Base-by-base conservation (phyloP, 352 stramenopile species). In the Globisporangium irregulare region DNA sequence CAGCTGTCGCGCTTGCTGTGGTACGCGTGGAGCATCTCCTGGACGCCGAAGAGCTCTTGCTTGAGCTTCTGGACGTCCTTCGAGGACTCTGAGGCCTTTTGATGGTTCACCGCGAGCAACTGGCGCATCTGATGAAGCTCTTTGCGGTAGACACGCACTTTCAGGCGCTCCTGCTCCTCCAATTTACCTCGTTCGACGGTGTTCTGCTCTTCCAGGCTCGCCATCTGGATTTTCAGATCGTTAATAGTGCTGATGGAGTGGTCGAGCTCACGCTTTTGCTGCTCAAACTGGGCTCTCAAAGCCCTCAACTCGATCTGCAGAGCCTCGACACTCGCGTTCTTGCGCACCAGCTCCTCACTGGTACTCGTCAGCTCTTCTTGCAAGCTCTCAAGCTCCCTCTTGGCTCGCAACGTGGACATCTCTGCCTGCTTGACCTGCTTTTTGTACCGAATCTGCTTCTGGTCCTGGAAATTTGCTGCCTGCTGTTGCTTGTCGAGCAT, bases 41-140 rank as follows among this genome's bases (percentile, higher is more conserved):
- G 82, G 24, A 91, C 79, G 12, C 71, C 64, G 6, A 78, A 58
- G 0, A 91, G 71, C 22, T 89, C 82, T 8, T 74, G 68, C 55
- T 86, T 86, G 51, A 91, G 72, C 59, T 72, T 73, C 36, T 79
- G 66, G 25, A 91, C 82, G 46, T 83, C 80, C 12, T 77, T 71
- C 6, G 79, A 79, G 4, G 82, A 89, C 50, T 81, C 77, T 4
- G 55, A 70, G 48, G 78, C 68, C n/a, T 70, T 76, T 54, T 84
- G 73, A 22, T 87, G 75, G 22, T 84, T 88, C 12, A 77, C 66
- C 24, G 73, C 69, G 12, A 91, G 71, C 48, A 91, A 57, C 25
- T 86, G 74, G 4, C 74, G 81, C 72, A 87, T 74, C 22, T 77
- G 72, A 22, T 71, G 34, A 1, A 89, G 27, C 55, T 91, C 80